These are phyloP conservation scores for Zoysia matrella DNA, from an alignment of 202 grass and related monocot genomes.

Conservation along the genomic window DNA sequence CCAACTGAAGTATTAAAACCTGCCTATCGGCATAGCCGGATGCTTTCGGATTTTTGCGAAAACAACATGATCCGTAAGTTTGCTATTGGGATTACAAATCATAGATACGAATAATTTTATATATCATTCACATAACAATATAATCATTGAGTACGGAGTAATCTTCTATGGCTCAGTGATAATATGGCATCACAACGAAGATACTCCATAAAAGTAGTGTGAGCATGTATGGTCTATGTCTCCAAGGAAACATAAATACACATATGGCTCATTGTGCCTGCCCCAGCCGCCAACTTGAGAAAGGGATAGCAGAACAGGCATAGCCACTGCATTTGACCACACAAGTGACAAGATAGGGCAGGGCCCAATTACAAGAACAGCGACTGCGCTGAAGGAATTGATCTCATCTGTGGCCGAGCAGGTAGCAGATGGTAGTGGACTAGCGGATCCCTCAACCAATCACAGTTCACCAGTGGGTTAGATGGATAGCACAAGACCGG, in stretches of 20 bases:
- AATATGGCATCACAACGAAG: neutral
- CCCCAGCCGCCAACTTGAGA: neutral
- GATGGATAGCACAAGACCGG: neutral
- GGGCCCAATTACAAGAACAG: neutral
- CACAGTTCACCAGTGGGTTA: neutral
- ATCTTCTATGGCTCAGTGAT: neutral
- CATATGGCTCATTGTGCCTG: neutral
- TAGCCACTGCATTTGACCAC: constrained; percentile 40
- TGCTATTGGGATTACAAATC: no score
- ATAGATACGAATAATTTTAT: no score
- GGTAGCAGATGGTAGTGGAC: constrained; percentile 10
- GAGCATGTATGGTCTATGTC: no score
- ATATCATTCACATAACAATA: no score
- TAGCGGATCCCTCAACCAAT: constrained; percentile 16
- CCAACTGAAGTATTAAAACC: neutral
- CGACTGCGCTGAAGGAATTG: neutral
- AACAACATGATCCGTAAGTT: no score
- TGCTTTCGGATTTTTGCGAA: no score
- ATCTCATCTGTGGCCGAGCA: neutral
- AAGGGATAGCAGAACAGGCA: neutral
- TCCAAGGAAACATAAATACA: neutral
- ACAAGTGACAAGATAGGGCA: neutral
- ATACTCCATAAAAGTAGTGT: neutral
- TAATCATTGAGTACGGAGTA: no score
- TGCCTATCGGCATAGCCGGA: neutral